Conservation (phyloP, 2,329 filamentous ascomycete species). For the Paecilomyces variotii region DNA sequence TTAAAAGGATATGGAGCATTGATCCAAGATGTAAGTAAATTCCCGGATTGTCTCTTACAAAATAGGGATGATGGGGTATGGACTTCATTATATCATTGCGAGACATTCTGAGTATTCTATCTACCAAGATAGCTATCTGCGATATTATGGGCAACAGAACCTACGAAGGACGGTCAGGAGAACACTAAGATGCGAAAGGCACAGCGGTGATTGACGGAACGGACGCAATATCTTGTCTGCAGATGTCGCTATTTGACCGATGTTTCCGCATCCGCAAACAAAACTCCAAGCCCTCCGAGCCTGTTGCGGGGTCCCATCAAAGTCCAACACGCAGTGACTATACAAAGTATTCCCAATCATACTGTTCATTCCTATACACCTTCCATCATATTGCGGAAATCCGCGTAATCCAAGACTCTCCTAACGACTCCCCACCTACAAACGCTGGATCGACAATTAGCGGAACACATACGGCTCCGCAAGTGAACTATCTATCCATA, state of each 20-base stretch:
- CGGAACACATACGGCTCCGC: background rate
- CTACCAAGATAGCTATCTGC: too few species aligned
- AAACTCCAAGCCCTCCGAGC: conserved; percentile 39
- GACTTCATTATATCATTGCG: too few species aligned
- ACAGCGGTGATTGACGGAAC: too few species aligned
- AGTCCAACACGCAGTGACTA: too few species aligned
- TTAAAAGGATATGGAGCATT: background rate
- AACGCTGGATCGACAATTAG: background rate
- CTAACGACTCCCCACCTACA: background rate
- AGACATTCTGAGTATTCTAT: too few species aligned
- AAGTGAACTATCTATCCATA: background rate
- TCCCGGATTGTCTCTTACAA: background rate
- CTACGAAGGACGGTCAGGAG: too few species aligned
- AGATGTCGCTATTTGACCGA: too few species aligned
- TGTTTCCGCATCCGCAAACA: conserved; percentile 39
- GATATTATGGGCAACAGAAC: too few species aligned
- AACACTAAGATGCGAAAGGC: too few species aligned
- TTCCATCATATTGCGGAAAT: background rate
- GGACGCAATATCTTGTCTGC: too few species aligned
- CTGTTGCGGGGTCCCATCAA: conserved; percentile 6
- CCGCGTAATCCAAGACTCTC: background rate
- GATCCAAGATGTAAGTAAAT: background rate
- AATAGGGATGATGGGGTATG: background rate
- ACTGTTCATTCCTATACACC: too few species aligned
- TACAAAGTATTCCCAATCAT: too few species aligned